Base-by-base conservation (phyloP, 192 early-diverging fungal genomes). In the Backusella liffmaniae region DNA sequence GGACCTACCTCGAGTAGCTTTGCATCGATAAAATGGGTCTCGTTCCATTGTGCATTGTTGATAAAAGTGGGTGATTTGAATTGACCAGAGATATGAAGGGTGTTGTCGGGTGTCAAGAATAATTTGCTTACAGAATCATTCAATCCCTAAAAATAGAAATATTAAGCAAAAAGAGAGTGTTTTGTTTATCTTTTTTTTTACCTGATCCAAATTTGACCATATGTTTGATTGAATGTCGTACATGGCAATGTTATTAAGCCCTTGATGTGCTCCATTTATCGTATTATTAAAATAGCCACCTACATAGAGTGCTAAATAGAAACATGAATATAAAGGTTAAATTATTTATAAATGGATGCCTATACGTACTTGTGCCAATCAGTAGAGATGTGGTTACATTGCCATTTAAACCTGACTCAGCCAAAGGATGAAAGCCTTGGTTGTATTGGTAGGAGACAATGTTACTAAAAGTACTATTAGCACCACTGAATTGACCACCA, bases 401-500 rank as follows among this genome's bases (percentile, higher is more conserved):
- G 30, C 72, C 72, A 51, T 73, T 78, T 4, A 77, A 23, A 12
- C 76, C 76, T 10, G 29, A 34, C 30, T 65, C 53, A 53, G n/a
- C 26, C n/a, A 77, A 30, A 35, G 76, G 70, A 26, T 16, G 15
- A 2, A 77, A 46, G 3, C 23, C 39, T 16, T 23, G 15, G 29
- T 66, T 34, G 73, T 77, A 79, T 75, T 88, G 74, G 83, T 90
- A 92, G 72, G 80, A 75, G 5, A 87, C 90, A 67, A 94, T 79
- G 73, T 90, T 90, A 37, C 70, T 75, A 70, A 85, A 90, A 21
- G 15, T 35, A 5, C 76, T 81, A 1, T 67, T 23, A 18, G 70
- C 34, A 69, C 79, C 78, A 34, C 70, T 69, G 51, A 94, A 94
- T 13, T 80, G 78, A 18, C 92, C 92, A n/a, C 89, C 90, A 36